phyloP scores from a whole-genome alignment of 2,329 filamentous ascomycete species.

The Fusarium clavum region DNA sequence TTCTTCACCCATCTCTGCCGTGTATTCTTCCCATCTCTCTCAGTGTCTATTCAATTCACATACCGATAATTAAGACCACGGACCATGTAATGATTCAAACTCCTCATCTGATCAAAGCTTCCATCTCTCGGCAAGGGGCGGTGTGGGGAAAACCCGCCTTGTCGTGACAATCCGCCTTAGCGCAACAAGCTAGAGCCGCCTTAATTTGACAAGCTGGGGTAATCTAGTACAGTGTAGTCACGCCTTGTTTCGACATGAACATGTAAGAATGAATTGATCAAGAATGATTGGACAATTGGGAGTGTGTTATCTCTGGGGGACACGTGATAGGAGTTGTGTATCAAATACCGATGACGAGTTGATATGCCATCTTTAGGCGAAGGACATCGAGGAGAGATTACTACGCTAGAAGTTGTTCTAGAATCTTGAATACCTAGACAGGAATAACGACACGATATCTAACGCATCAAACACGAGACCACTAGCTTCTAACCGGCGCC shows the following conservation, averaged over 20 bases:
- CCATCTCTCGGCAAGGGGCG: background rate
- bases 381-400: background rate
- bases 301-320: background rate
- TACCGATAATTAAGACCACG: background rate
- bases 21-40: too few species aligned
- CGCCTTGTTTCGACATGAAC: conserved; percentile 16
- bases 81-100: background rate
- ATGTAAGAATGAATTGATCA: background rate
- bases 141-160: conserved; percentile 36
- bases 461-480: background rate
- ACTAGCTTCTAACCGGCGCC: background rate
- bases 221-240: background rate
- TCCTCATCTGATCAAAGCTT: conserved; percentile 19
- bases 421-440: background rate
- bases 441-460: too few species aligned
- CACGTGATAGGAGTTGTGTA: conserved; percentile 3
- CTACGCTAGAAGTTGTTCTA: background rate
- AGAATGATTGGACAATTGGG: conserved; percentile 2
- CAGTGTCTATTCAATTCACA: too few species aligned
- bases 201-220: conserved; percentile 36
- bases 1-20: too few species aligned
- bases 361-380: background rate
- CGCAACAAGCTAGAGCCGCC: conserved; percentile 34
- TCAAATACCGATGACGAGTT: background rate
- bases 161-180: conserved; percentile 39